Conservation (phyloP, 176 grass and related monocot genomes). For the Canna indica region DNA sequence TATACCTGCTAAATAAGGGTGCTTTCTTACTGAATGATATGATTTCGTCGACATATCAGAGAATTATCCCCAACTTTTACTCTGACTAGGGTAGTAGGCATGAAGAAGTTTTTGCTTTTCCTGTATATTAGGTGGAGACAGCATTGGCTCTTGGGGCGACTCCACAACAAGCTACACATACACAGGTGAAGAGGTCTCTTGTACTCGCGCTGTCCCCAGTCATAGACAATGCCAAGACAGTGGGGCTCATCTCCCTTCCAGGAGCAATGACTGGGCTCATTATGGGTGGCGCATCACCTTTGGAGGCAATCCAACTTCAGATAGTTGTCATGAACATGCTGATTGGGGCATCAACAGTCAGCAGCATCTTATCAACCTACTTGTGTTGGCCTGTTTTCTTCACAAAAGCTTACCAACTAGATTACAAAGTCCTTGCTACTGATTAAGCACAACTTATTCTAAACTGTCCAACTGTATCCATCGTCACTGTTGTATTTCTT, state of each 20-base stretch:
- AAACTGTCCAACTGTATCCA: neutral
- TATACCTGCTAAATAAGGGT: no score
- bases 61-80: neutral
- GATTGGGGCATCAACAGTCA: slow-evolving; percentile 65
- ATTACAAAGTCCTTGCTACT: slow-evolving; percentile 34
- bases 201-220: slow-evolving; percentile 45
- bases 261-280: slow-evolving; percentile 76
- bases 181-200: slow-evolving; percentile 54
- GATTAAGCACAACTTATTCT: slow-evolving; percentile 18
- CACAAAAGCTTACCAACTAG: slow-evolving; percentile 70
- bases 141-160: slow-evolving; percentile 74
- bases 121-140: slow-evolving; percentile 56
- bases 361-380: slow-evolving; percentile 70
- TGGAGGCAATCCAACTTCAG: slow-evolving; percentile 79
- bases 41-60: neutral
- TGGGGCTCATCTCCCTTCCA: slow-evolving; percentile 61
- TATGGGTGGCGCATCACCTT: slow-evolving; percentile 67
- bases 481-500: slow-evolving; percentile 13
- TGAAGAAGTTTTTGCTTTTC: neutral
- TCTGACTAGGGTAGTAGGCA: neutral
- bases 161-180: slow-evolving; percentile 60
- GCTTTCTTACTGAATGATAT: no score
- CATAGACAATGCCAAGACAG: slow-evolving; percentile 66
- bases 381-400: slow-evolving; percentile 86
- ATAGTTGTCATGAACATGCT: slow-evolving; percentile 85